Conservation (phyloP, 2,329 filamentous ascomycete species). For the Cadophora sp. region DNA sequence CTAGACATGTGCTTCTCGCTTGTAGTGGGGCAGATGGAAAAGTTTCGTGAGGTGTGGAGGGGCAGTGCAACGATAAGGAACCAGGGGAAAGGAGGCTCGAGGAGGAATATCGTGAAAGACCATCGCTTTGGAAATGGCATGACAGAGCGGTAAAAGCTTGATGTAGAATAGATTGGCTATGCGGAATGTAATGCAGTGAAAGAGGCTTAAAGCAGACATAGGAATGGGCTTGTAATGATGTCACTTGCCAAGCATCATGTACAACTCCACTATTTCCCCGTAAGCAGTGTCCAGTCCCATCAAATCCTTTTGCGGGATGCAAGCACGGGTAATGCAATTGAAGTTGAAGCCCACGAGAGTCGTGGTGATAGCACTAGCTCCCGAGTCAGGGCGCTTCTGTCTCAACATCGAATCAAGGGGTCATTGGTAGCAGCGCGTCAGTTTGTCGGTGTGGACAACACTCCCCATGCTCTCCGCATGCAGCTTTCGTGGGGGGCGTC, state of each 20-base stretch:
- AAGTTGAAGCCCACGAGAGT: slow-evolving; percentile 23
- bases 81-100: neutral
- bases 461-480: neutral
- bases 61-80: slow-evolving; percentile 25
- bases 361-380: slow-evolving; percentile 7
- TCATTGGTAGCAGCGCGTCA: slow-evolving; percentile 25
- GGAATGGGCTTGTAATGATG: slow-evolving; percentile 13
- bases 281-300: neutral
- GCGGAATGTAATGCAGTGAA: neutral
- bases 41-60: slow-evolving; percentile 29
- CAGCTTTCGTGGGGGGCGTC: slow-evolving; percentile 21
- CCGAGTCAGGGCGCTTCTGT: slow-evolving; percentile 4
- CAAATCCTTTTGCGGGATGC: slow-evolving; percentile 13
- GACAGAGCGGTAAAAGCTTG: neutral
- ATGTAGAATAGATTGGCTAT: slow-evolving; percentile 1
- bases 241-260: slow-evolving; percentile 21
- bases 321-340: slow-evolving; percentile 6
- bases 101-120: neutral
- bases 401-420: slow-evolving; percentile 6
- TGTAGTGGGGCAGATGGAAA: slow-evolving; percentile 16
- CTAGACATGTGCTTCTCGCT: slow-evolving; percentile 18
- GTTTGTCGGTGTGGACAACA: slow-evolving; percentile 46
- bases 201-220: neutral
- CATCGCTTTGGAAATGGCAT: neutral
- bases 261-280: slow-evolving; percentile 1